Evolutionary conservation across 352 stramenopile genomes (phyloP).

Genomic region (Pythium plurisporium): DNA sequence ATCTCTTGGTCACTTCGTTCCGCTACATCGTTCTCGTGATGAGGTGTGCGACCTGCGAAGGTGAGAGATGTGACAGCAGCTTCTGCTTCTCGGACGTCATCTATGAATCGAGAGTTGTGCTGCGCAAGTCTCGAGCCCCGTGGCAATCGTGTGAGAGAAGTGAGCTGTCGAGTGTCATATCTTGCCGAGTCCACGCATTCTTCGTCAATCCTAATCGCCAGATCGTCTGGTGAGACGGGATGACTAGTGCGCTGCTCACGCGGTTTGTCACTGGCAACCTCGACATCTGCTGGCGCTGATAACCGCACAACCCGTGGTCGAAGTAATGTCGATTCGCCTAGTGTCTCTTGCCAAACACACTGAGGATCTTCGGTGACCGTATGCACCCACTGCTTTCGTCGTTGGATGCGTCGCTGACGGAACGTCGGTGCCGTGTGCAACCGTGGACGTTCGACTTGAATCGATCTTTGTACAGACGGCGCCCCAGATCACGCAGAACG

Average conservation of each 20-base stretch:
- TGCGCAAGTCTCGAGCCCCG: neutral
- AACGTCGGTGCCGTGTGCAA: no score
- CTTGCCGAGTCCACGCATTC: neutral
- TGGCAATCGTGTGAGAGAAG: neutral
- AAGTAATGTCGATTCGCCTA: neutral
- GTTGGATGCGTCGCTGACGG: slow-evolving; percentile 7
- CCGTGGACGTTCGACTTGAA: no score
- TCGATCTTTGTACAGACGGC: neutral
- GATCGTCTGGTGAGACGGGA: neutral
- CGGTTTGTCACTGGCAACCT: no score
- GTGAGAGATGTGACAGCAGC: neutral
- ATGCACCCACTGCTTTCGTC: slow-evolving; percentile 3
- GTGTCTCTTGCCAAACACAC: neutral
- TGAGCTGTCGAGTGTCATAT: neutral
- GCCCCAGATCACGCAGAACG: slow-evolving; percentile 11
- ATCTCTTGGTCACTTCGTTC: neutral
- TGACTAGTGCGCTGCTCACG: no score
- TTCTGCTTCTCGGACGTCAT: neutral
- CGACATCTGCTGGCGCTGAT: neutral
- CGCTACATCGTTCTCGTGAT: neutral
- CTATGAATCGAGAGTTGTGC: neutral
- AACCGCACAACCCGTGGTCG: slow-evolving; percentile 1
- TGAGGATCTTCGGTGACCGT: neutral
- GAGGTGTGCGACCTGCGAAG: neutral
- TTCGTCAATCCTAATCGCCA: neutral